These are phyloP conservation scores for Hyaloscypha bicolor DNA, from an alignment of 495 filamentous ascomycete species.

Conservation along the genomic window DNA sequence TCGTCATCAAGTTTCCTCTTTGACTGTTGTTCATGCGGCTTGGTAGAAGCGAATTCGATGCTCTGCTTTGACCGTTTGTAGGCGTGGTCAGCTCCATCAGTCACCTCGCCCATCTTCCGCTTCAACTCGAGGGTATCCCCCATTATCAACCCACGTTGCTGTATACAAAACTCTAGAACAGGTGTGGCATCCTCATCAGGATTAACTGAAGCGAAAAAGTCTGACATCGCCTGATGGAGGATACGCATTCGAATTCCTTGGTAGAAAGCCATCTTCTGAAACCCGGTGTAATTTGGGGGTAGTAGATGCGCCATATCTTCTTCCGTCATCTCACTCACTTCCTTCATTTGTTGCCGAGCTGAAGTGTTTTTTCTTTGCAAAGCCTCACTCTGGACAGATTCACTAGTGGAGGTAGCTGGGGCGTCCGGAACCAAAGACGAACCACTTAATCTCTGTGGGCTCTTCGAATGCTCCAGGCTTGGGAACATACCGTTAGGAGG, in stretches of 20 bases:
- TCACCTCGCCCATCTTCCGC: neutral
- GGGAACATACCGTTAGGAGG: slow-evolving; percentile 25
- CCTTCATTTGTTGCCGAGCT: slow-evolving; percentile 1
- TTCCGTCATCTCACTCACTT: slow-evolving; percentile 8
- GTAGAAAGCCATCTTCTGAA: slow-evolving; percentile 24
- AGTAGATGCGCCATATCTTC: slow-evolving; percentile 19
- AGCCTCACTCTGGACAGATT: neutral
- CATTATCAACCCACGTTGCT: slow-evolving; percentile 22
- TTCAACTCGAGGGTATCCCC: neutral
- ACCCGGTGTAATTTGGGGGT: slow-evolving; percentile 25
- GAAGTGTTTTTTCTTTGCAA: neutral
- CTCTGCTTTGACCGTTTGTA: neutral
- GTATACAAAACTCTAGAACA: slow-evolving; percentile 22
- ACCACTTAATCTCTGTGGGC: neutral
- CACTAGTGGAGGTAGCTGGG: neutral
- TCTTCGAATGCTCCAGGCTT: slow-evolving; percentile 1
- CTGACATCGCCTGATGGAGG: slow-evolving; percentile 30
- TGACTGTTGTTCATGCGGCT: neutral
- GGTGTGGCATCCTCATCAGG: slow-evolving; percentile 18
- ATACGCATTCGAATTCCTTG: slow-evolving; percentile 30
- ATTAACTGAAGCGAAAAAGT: slow-evolving; percentile 10
- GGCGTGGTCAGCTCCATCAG: neutral
- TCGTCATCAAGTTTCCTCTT: slow-evolving; percentile 13
- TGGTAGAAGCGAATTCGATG: no score
- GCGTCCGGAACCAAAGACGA: neutral